Base-by-base conservation (phyloP, 331 rosid genomes). In the Pyracantha coccinea region DNA sequence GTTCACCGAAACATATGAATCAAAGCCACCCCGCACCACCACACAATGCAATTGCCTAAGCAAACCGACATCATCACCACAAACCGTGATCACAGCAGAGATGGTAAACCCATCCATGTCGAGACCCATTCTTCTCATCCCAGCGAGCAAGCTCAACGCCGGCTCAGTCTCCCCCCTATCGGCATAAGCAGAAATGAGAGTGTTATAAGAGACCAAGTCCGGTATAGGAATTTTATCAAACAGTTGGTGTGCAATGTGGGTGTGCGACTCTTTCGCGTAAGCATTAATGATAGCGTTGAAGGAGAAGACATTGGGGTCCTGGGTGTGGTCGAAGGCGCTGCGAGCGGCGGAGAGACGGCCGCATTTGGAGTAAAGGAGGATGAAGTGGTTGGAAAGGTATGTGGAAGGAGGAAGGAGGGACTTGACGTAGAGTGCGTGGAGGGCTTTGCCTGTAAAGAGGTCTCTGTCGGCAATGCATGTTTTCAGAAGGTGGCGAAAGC, bases 321-420 rank as follows among this genome's bases (percentile, higher is more conserved):
- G 80, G 77, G 89, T 91, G 21, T 32, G 64, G 79, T 81, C 21
- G 63, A 93, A 91, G 69, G 87, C 84, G 59, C 73, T 62, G n/a
- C 78, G 80, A 23, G 92, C 93, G 6, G 79, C 17, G 74, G 71
- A 72, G 73, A 93, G 90, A 38, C 84, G 80, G 29, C 92, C 86
- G 8, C 91, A 91, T 86, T 91, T 93, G 89, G 96, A 85, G 82
- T 91, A 93, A 28, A 91, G 84, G 64, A 86, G 84, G 61, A 89
- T 79, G 87, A 93, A 93, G 78, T 93, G 96, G 79, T 93, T 93
- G 81, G 93, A 91, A 47, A 93, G 60, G 66, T 89, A 93, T 5
- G 96, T 88, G 24, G 93, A 84, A 55, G 75, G 21, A 63, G 84
- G 88, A 32, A 83, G 5, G 33, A 77, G 74, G 35, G 85, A 74